Evolutionary conservation across 2,329 filamentous ascomycete species (phyloP), one percentile per base, ranked within the genome.

Genomic region (Ascochyta lentis): DNA sequence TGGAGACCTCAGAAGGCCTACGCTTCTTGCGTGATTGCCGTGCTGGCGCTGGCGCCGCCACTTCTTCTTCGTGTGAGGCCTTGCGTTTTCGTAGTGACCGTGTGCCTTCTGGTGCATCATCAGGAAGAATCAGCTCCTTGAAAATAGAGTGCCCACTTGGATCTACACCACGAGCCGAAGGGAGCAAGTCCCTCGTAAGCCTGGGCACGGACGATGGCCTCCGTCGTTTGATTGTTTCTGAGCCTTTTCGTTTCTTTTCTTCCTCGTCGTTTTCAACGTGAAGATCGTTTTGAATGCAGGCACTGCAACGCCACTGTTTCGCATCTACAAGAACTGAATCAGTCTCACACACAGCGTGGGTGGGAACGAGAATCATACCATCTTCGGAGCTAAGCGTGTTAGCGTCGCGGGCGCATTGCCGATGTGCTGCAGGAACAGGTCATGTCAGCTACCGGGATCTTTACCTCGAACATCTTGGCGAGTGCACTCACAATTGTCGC

Each of bases 51-150:
- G 79, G 79, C 63, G 89, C 40, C 16, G 79, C 78, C 63, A 89
- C 82, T 60, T 91, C 80, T 54, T 86, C 84, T 12, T 84, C 80
- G 3, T 90, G 89, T 1, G 91, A 92, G 16, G 91, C 88, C 75
- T 94, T 96, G 49, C 93, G 86, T 77, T 96, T 96, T 57, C 93
- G 85, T 56, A 96, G 79, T 29, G 90, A 85, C 49, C 92, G 88
- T 8, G 91, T 88, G 41, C 89, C 90, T 74, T 94, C 89, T 78
- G 89, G 81, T 7, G 88, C 83, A 67, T 92, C 89, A 59, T 89
- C 89, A 49, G 89, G 85, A 49, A 90, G 80, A 34, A 90, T 87
- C 10, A 90, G 78, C 52, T 87, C 87, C 63, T 89, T 89, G 74
- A 92, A 92, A 26, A 92, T 86, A 0, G 90, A 92, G 74, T 91